These are phyloP conservation scores for Fraxinus albicans DNA, from an alignment of 305 asterid genomes.

Conservation along the genomic window DNA sequence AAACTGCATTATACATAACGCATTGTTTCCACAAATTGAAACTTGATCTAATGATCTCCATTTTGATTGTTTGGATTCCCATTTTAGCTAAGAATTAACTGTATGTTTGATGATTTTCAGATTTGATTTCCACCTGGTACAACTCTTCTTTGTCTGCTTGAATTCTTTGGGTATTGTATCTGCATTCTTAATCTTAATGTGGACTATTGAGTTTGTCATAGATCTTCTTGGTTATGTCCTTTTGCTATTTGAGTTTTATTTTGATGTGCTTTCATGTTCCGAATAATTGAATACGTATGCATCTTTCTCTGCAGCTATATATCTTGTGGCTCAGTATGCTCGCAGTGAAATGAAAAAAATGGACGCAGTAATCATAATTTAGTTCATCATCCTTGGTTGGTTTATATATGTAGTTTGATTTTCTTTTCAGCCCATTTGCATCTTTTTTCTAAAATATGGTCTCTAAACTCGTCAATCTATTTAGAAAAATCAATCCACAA, in stretches of 20 bases:
- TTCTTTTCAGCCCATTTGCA: background rate
- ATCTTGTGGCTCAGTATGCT: slow-evolving; percentile 92
- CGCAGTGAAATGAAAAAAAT: slow-evolving; percentile 87
- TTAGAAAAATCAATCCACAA: background rate
- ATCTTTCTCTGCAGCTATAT: slow-evolving; percentile 70
- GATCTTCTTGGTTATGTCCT: background rate
- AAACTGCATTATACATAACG: background rate
- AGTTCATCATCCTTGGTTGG: background rate
- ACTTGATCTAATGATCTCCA: background rate
- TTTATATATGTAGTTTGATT: background rate
- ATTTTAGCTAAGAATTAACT: too few species aligned
- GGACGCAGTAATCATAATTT: slow-evolving; percentile 64
- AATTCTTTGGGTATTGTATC: slow-evolving; percentile 68
- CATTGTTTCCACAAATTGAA: background rate
- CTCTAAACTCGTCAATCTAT: background rate
- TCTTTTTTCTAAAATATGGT: background rate
- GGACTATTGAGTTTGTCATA: background rate
- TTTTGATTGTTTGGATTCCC: too few species aligned
- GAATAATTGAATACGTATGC: slow-evolving; percentile 1
- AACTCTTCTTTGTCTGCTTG: background rate
- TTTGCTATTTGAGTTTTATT: background rate
- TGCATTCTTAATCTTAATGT: background rate
- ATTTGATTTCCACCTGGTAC: too few species aligned
- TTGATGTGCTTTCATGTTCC: slow-evolving; percentile 5
- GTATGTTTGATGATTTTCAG: too few species aligned